Conservation (phyloP, 1,284 basidiomycete species). For the Apiotrichum veenhuisii region DNA sequence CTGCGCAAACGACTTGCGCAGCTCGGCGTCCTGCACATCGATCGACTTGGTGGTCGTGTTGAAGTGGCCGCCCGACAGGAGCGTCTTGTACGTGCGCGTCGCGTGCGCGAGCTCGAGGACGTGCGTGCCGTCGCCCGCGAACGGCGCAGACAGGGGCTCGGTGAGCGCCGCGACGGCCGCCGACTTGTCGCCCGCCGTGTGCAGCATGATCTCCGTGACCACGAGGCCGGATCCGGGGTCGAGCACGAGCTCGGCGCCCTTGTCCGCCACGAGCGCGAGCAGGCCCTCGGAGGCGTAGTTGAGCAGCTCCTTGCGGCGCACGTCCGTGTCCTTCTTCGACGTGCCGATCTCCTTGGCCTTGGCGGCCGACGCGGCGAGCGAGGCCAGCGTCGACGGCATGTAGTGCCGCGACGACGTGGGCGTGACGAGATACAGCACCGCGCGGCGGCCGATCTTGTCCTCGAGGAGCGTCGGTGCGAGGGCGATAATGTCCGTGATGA, state of each 20-base stretch:
- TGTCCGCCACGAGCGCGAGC: slow-evolving; percentile 61
- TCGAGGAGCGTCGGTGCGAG: slow-evolving; percentile 55
- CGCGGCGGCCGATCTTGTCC: slow-evolving; percentile 60
- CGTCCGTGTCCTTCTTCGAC: slow-evolving; percentile 68
- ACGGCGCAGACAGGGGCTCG: slow-evolving; percentile 56
- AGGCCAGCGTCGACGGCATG: slow-evolving; percentile 67
- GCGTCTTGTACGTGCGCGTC: slow-evolving; percentile 74
- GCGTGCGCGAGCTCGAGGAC: slow-evolving; percentile 73
- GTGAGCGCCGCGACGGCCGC: slow-evolving; percentile 61
- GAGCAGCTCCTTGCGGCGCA: slow-evolving; percentile 65
- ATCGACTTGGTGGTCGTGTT: slow-evolving; percentile 60
- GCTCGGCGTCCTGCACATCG: slow-evolving; percentile 53
- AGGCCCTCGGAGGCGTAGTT: slow-evolving; percentile 66
- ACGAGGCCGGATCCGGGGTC: slow-evolving; percentile 75
- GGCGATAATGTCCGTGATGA: slow-evolving; percentile 56
- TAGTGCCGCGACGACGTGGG: slow-evolving; percentile 75
- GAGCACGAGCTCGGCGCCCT: slow-evolving; percentile 58
- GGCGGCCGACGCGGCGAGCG: slow-evolving; percentile 63
- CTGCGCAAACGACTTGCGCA: slow-evolving; percentile 61
- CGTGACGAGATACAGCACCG: slow-evolving; percentile 72
- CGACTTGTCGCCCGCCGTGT: slow-evolving; percentile 72
- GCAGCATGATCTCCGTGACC: slow-evolving; percentile 73
- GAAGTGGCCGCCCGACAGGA: slow-evolving; percentile 85
- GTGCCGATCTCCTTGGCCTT: slow-evolving; percentile 56
- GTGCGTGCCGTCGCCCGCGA: slow-evolving; percentile 57